These are phyloP conservation scores for Fimicolochytrium jonesii DNA, from an alignment of 192 early-diverging fungal genomes.

Conservation along the genomic window DNA sequence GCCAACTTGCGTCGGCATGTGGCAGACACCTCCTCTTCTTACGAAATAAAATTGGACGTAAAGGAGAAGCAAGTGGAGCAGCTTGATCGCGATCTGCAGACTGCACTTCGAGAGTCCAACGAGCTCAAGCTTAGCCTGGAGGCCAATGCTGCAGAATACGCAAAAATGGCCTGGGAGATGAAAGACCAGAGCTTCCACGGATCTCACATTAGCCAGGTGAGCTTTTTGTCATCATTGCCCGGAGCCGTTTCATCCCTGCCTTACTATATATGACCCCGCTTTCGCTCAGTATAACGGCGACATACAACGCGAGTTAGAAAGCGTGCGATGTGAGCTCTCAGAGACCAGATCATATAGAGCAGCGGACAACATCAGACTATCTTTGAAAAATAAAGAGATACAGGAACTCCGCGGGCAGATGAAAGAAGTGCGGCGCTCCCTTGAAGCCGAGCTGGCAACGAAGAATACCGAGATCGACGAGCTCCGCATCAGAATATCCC, in stretches of 20 bases:
- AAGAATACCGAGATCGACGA: constrained; percentile 16
- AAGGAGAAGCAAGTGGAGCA: constrained; percentile 27
- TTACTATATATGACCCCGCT: too few relatives aligned
- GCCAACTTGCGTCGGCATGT: constrained; percentile 10
- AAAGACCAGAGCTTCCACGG: constrained; percentile 18
- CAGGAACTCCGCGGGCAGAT: constrained; percentile 30
- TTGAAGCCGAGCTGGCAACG: constrained; percentile 5
- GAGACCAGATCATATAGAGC: constrained; percentile 25
- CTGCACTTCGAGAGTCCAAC: constrained; percentile 1
- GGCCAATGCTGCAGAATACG: constrained; percentile 13
- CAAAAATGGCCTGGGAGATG: constrained; percentile 24
- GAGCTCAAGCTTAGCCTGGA: constrained; percentile 16
- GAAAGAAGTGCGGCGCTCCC: constrained; percentile 7
- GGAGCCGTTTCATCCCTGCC: not conserved
- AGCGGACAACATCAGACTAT: constrained; percentile 30
- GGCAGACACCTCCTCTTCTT: constrained; percentile 1
- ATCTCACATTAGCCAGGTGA: not conserved
- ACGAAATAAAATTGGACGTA: constrained; percentile 10
- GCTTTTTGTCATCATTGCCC: not conserved
- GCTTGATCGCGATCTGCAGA: constrained; percentile 15
- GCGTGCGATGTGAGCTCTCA: constrained; percentile 25
- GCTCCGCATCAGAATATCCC: constrained; percentile 3
- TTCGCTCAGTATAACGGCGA: constrained; percentile 8
- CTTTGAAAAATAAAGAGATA: constrained; percentile 36
- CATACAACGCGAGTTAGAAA: constrained; percentile 18